phyloP scores from a whole-genome alignment of 805 yeast species.

The Metschnikowia santaceciliae region DNA sequence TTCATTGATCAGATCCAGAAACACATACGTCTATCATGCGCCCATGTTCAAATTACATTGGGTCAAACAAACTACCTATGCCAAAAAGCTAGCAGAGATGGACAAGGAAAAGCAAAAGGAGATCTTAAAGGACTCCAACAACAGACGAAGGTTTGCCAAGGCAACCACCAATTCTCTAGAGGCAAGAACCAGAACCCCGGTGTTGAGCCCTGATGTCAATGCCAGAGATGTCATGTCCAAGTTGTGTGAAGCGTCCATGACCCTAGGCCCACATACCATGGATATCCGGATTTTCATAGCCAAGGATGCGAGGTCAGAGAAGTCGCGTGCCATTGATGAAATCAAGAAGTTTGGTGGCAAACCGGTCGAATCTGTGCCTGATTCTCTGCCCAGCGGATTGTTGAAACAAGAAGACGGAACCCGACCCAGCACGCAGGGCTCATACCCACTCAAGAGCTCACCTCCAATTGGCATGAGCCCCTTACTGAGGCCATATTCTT shows the following conservation, averaged over 20 bases:
- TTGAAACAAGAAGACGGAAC: not conserved
- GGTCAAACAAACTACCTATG: slow-evolving; percentile 64
- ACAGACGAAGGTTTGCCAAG: slow-evolving; percentile 17
- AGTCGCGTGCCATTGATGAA: slow-evolving; percentile 30
- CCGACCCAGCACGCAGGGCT: not conserved
- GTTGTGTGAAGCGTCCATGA: slow-evolving; percentile 68
- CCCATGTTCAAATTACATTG: slow-evolving; percentile 77
- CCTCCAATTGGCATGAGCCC: not conserved
- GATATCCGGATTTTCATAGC: slow-evolving; percentile 76
- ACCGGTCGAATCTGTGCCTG: not conserved
- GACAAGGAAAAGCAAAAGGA: slow-evolving; percentile 25
- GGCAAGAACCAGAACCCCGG: slow-evolving; percentile 27
- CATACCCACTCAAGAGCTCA: not conserved
- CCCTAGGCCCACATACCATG: slow-evolving; percentile 80
- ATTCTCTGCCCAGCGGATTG: not conserved
- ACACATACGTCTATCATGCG: slow-evolving; percentile 50
- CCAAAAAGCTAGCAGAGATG: slow-evolving; percentile 39
- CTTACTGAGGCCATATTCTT: not conserved
- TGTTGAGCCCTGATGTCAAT: slow-evolving; percentile 39
- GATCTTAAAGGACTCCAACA: slow-evolving; percentile 13
- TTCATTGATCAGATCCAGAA: slow-evolving; percentile 71
- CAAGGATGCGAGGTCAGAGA: slow-evolving; percentile 71
- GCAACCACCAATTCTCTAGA: slow-evolving; percentile 18
- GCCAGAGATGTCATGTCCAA: slow-evolving; percentile 87
- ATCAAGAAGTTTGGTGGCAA: slow-evolving; percentile 12